These are phyloP conservation scores for Claviceps maximensis DNA, from an alignment of 2,329 filamentous ascomycete species.

Conservation along the genomic window DNA sequence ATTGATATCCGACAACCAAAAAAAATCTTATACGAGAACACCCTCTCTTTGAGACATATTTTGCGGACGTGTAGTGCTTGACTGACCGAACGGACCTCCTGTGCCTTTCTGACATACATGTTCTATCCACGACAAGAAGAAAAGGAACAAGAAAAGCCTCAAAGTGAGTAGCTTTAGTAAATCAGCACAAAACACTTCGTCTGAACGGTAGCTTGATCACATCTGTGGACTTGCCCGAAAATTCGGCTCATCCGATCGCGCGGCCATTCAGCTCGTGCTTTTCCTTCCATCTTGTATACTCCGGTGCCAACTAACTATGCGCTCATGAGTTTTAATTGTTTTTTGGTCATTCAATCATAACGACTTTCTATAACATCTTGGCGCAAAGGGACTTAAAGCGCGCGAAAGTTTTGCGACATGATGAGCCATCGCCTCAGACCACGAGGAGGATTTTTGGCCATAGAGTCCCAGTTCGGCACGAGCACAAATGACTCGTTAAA, in stretches of 20 bases:
- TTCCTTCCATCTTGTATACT: neutral
- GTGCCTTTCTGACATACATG: neutral
- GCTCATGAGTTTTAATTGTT: neutral
- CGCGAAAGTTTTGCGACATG: constrained; percentile 59
- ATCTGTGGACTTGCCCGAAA: neutral
- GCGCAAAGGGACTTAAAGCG: constrained; percentile 23
- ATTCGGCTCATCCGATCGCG: neutral
- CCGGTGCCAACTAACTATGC: neutral
- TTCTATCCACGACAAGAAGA: neutral
- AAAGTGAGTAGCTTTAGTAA: neutral
- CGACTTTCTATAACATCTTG: neutral
- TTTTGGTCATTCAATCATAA: constrained; percentile 3
- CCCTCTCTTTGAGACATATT: neutral
- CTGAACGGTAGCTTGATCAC: neutral
- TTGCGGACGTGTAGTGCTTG: neutral
- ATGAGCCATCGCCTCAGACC: constrained; percentile 49
- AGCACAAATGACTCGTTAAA: constrained; percentile 75
- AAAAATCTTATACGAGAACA: neutral
- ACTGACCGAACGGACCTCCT: neutral
- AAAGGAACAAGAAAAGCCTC: neutral
- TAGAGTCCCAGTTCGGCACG: constrained; percentile 58
- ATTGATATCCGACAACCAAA: neutral
- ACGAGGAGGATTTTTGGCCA: constrained; percentile 38
- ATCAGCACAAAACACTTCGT: neutral
- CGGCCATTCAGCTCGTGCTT: neutral